Evolutionary conservation across 1,284 basidiomycete species (phyloP).

Genomic region (Pholiota adiposa): DNA sequence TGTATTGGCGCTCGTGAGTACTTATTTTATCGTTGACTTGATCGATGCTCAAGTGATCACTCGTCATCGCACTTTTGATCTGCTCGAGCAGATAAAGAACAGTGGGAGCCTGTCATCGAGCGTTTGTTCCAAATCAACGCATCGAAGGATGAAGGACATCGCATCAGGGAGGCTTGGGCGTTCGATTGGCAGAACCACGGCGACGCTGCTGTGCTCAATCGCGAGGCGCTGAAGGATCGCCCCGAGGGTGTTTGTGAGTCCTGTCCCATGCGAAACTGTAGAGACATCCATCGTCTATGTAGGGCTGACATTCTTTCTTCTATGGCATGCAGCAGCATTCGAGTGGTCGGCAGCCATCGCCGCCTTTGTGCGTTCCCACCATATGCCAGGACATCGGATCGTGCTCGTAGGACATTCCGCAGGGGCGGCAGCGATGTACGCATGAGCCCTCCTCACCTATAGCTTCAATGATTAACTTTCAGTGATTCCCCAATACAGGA

Average conservation of each 20-base stretch:
- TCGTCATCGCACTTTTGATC: neutral
- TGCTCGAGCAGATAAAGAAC: slow-evolving; percentile 51
- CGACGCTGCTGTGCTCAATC: slow-evolving; percentile 51
- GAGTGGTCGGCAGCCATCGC: slow-evolving; percentile 45
- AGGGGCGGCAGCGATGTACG: slow-evolving; percentile 46
- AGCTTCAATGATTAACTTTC: neutral
- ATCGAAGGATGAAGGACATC: slow-evolving; percentile 24
- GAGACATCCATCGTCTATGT: neutral
- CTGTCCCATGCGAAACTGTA: neutral
- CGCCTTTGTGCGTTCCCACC: slow-evolving; percentile 37
- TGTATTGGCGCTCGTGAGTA: slow-evolving; percentile 34
- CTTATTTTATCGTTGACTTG: neutral
- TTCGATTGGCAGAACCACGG: slow-evolving; percentile 59
- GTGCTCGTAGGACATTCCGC: slow-evolving; percentile 49
- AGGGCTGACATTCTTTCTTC: neutral
- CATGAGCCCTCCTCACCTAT: slow-evolving; percentile 3
- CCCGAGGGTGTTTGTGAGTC: slow-evolving; percentile 41
- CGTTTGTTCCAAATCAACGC: slow-evolving; percentile 39
- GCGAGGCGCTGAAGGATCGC: slow-evolving; percentile 36
- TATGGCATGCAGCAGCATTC: slow-evolving; percentile 38
- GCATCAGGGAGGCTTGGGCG: slow-evolving; percentile 55
- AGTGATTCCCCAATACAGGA: neutral
- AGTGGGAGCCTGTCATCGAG: slow-evolving; percentile 52
- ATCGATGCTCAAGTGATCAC: neutral
- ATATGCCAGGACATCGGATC: slow-evolving; percentile 40